These are phyloP conservation scores for Cornus suecica DNA, from an alignment of 148 eudicot genomes.

Conservation along the genomic window DNA sequence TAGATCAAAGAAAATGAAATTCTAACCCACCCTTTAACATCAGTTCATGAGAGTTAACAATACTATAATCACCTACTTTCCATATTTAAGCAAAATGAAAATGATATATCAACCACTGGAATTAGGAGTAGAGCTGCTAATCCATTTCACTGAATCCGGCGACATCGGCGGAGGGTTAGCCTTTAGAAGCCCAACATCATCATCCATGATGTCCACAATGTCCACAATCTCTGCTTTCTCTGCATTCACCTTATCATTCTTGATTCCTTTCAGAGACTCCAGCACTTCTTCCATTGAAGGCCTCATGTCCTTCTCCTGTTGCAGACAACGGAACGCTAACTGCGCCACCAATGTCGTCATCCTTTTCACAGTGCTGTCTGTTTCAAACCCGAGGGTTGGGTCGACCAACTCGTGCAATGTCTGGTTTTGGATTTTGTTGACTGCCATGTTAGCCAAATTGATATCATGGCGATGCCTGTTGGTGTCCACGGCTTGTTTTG, in stretches of 20 bases:
- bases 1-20: neutral
- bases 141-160: conserved; percentile 34
- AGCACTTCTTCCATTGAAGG: conserved; percentile 76
- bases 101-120: conserved; percentile 14
- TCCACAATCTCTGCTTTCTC: conserved; percentile 53
- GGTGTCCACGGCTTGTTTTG: conserved; percentile 75
- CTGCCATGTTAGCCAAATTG: conserved; percentile 70
- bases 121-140: conserved; percentile 17
- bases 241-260: conserved; percentile 32
- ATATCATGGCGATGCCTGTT: conserved; percentile 70
- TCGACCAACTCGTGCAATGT: conserved; percentile 45
- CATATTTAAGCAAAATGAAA: conserved; percentile 10
- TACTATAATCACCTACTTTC: conserved; percentile 7
- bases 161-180: conserved; percentile 39
- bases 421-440: conserved; percentile 44
- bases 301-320: conserved; percentile 64
- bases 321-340: conserved; percentile 73
- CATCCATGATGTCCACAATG: conserved; percentile 50
- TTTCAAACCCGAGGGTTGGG: conserved; percentile 33
- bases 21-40: neutral
- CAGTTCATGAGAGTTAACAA: neutral
- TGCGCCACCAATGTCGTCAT: conserved; percentile 60
- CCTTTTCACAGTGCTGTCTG: conserved; percentile 36
- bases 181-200: conserved; percentile 39
- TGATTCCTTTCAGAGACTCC: conserved; percentile 42